Evolutionary conservation across 129 eudicot genomes (phyloP).

Genomic region (Glebionis coronaria): DNA sequence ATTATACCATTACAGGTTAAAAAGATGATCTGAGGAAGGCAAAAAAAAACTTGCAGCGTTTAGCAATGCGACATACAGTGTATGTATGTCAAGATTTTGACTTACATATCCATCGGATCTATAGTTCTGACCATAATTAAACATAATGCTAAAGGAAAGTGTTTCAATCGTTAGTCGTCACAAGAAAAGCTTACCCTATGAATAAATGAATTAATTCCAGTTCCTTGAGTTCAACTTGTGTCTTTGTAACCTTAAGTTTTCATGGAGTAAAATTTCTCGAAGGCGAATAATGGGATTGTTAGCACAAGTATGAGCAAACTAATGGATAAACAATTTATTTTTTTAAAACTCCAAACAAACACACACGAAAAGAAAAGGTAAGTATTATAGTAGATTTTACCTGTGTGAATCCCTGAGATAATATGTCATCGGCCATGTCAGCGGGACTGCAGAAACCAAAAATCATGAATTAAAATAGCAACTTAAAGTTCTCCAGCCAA

Average conservation of each 20-base stretch:
- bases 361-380: slow-evolving; percentile 3
- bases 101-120: slow-evolving; percentile 85
- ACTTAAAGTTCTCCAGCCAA: neutral
- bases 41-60: neutral
- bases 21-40: neutral
- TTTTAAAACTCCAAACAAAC: slow-evolving; percentile 20
- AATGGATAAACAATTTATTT: slow-evolving; percentile 10
- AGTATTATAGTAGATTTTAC: slow-evolving; percentile 33
- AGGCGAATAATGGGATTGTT: slow-evolving; percentile 71
- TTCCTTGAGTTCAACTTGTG: slow-evolving; percentile 73
- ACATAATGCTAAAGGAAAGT: slow-evolving; percentile 82
- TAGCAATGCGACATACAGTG: neutral
- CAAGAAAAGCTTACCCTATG: slow-evolving; percentile 62
- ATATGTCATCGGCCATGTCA: slow-evolving; percentile 83
- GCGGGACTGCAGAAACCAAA: slow-evolving; percentile 67
- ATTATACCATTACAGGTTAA: neutral
- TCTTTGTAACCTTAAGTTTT: slow-evolving; percentile 66
- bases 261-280: slow-evolving; percentile 93
- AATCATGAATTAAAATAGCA: neutral
- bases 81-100: slow-evolving; percentile 10
- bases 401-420: slow-evolving; percentile 91
- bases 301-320: slow-evolving; percentile 82
- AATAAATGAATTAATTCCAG: slow-evolving; percentile 92
- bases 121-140: slow-evolving; percentile 70
- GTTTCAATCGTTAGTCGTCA: too few relatives aligned